Percentiles rank a stretch among this genome's conserved stretches.
phyloP scores from a whole-genome alignment of 345 rosid species.

The Clarkia xantiana region DNA sequence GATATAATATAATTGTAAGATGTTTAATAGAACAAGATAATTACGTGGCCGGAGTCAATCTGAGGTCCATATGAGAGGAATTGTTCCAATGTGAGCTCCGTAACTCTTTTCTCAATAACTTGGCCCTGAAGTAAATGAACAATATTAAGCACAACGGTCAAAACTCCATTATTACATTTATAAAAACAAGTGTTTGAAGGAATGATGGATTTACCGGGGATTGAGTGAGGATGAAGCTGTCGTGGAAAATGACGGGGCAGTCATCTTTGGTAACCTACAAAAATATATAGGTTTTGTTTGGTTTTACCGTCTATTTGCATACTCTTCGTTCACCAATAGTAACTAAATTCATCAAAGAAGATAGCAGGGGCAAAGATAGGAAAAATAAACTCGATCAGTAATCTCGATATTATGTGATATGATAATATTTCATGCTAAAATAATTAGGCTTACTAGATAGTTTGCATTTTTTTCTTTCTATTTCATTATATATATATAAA shows the following conservation, averaged over 20 bases:
- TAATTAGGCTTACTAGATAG: too few relatives aligned
- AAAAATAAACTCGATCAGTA: constrained; percentile 6
- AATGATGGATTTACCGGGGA: constrained; percentile 28
- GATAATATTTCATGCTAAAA: neutral
- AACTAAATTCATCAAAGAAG: constrained; percentile 1
- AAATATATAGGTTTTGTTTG: constrained; percentile 17
- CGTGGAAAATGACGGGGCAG: constrained; percentile 93
- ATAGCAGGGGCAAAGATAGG: neutral
- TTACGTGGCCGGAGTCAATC: constrained; percentile 21
- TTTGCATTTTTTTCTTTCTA: too few relatives aligned
- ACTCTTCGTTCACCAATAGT: constrained; percentile 1
- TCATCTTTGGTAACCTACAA: constrained; percentile 89
- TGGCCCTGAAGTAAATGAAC: constrained; percentile 30
- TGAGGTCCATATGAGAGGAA: constrained; percentile 72
- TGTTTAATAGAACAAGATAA: too few relatives aligned
- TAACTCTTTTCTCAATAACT: constrained; percentile 61
- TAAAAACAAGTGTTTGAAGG: too few relatives aligned
- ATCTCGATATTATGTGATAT: neutral
- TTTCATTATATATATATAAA: too few relatives aligned
- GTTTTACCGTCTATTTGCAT: neutral
- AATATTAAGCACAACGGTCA: too few relatives aligned
- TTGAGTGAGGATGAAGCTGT: constrained; percentile 53
- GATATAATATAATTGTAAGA: neutral
- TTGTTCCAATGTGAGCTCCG: constrained; percentile 47
- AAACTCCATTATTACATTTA: too few relatives aligned